Evolutionary conservation across 139 green algal species (phyloP), one percentile per base, ranked within the genome.

Genomic region (Coelastrella sp.): DNA sequence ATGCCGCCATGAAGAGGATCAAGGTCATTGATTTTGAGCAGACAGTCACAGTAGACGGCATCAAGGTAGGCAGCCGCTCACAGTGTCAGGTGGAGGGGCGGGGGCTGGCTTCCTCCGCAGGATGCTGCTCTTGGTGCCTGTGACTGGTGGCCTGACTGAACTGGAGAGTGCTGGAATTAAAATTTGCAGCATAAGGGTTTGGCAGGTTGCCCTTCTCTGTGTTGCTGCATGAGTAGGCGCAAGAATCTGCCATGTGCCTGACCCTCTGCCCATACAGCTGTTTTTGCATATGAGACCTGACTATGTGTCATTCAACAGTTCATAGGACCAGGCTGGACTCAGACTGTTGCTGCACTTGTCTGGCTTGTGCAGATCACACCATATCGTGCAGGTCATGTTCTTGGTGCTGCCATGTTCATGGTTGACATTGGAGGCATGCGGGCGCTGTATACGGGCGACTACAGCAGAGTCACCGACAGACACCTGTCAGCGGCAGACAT

Each of bases 351-450:
- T 75, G 22, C 12, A 19, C 56, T 20, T n/a, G 22, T 73, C 8
- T 65, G 5, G 8, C n/a, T 8, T 15, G 3, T n/a, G 1, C 91
- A 97, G 89, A 93, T 99, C 75, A 98, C 96, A 9, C 93, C 96
- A 0, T 99, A 98, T 90, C 94, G 96, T 1, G 98, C 98, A 0
- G 98, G 98, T 4, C 98, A 99, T 91, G 98, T 99, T 75, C 92
- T 99, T 90, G 98, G 98, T 17, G 98, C 98, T n/a, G 97, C 97
- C 60, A 99, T 99, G 98, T 99, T 99, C 94, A 96, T 97, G 94
- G 96, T 99, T 25, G 96, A 99, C 89, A 97, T 99, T 25, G 96
- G 91, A 25, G 98, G 98, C 65, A 94, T 98, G 94, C 90, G 96
- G 49, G 93, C 97, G 85, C 95, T 99, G 70, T 99, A 99, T 95